These are phyloP conservation scores for Solanum neorickii DNA, from an alignment of 257 asterid genomes.

Conservation along the genomic window DNA sequence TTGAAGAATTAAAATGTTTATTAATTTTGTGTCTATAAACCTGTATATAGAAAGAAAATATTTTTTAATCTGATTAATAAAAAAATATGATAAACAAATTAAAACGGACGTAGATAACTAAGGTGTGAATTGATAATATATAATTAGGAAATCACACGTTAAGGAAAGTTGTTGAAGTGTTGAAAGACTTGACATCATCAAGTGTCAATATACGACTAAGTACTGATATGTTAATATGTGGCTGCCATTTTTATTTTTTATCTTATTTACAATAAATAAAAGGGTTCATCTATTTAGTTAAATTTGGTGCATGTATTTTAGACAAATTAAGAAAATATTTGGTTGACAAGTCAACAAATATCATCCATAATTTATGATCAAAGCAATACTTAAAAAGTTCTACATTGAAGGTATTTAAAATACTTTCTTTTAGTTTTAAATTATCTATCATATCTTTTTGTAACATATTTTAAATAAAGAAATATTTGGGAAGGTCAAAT, in stretches of 20 bases:
- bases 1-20: too few relatives aligned
- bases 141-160: background rate
- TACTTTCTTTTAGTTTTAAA: too few relatives aligned
- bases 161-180: background rate
- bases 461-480: too few relatives aligned
- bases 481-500: too few relatives aligned
- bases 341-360: background rate
- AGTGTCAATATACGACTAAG: background rate
- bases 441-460: too few relatives aligned
- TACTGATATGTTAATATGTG: background rate
- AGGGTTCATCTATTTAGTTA: background rate
- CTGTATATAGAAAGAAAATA: too few relatives aligned
- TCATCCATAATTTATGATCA: background rate
- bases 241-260: background rate
- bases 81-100: too few relatives aligned
- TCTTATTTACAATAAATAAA: background rate
- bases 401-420: background rate
- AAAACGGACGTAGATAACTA: background rate
- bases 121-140: background rate
- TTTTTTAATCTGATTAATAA: fast-evolving
- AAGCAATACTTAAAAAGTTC: background rate
- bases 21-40: too few relatives aligned
- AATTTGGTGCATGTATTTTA: background rate
- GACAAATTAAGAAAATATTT: background rate
- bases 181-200: background rate